Evolutionary conservation across 495 filamentous ascomycete species (phyloP).

Genomic region (Penicillium coffeae): DNA sequence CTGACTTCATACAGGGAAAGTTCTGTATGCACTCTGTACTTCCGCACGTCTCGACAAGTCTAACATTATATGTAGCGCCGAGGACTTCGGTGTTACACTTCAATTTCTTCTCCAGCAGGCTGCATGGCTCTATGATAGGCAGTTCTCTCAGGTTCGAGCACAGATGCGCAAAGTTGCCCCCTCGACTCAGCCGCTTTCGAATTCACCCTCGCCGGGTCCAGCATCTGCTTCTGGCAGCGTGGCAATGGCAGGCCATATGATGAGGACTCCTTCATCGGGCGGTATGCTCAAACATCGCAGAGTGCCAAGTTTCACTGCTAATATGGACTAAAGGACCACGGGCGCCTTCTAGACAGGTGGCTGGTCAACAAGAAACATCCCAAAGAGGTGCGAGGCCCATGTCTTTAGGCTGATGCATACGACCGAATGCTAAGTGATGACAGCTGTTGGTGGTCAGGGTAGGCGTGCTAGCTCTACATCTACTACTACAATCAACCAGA

Average conservation of each 20-base stretch:
- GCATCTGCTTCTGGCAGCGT: conserved; percentile 49
- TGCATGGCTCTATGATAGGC: conserved; percentile 90
- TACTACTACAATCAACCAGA: conserved; percentile 49
- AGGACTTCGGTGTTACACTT: conserved; percentile 68
- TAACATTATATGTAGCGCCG: conserved; percentile 43
- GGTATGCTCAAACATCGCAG: conserved; percentile 33
- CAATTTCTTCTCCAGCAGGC: conserved; percentile 91
- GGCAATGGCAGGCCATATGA: conserved; percentile 50
- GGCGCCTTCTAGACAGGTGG: conserved; percentile 57
- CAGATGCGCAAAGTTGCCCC: conserved; percentile 78
- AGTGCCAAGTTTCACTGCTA: not conserved
- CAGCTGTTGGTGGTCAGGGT: conserved; percentile 16
- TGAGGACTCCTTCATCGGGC: conserved; percentile 55
- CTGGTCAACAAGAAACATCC: conserved; percentile 58
- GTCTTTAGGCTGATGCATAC: no score
- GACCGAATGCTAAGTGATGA: not conserved
- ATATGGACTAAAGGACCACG: conserved; percentile 36
- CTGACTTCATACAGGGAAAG: conserved; percentile 64
- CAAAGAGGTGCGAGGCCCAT: conserved; percentile 46
- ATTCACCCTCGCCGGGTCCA: conserved; percentile 42
- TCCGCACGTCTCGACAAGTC: not conserved
- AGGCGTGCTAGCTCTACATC: conserved; percentile 53
- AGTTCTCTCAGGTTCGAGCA: conserved; percentile 80
- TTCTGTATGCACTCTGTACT: conserved; percentile 53
- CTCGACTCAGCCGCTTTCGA: conserved; percentile 30